Base-by-base conservation (phyloP, 306 rosid species). In the Trifolium subterraneum region DNA sequence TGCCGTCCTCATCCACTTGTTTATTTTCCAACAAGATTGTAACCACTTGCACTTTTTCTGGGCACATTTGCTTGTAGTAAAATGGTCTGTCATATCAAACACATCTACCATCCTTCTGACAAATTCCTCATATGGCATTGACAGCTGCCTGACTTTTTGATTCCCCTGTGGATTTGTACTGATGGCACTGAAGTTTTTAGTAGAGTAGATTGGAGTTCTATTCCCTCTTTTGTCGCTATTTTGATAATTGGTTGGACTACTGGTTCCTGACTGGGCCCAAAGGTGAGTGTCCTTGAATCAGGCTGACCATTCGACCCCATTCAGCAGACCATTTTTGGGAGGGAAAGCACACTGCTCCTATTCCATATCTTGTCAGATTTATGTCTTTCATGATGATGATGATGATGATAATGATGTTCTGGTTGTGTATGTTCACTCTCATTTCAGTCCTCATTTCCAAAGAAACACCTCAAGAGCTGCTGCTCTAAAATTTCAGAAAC, bases 151-250 rank as follows among this genome's bases (percentile, higher is more conserved):
- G 50, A 66, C 20, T 41, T 44, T 7, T 66, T 22, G 55, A 42
- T 65, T 22, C 19, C 54, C 7, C 8, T 42, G 7, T 42, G 38
- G 39, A 66, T 65, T 25, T 42, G 59, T 25, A 51, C 25, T 4
- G 13, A 13, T 68, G 25, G 42, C 27, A 25, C 72, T 45, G 50
- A 33, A 67, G 22, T 67, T 25, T 15, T 31, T 68, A 10, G 59
- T 68, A n/a, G 56, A 47, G 58, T 68, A 22, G 25, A 67, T 45
- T 45, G 72, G 72, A 67, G 58, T 41, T 67, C 23, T 67, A 23
- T 67, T 39, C 44, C 42, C 23, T 68, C 44, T 7, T 18, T 14
- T 47, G 15, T 31, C 31, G 44, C 27, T 68, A 48, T 68, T 68
- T 68, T 35, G 22, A 48, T 29, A 16, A 29, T 29, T 29, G 60